Base-by-base conservation (phyloP, 2,329 filamentous ascomycete species). In the Epichloe sp. region DNA sequence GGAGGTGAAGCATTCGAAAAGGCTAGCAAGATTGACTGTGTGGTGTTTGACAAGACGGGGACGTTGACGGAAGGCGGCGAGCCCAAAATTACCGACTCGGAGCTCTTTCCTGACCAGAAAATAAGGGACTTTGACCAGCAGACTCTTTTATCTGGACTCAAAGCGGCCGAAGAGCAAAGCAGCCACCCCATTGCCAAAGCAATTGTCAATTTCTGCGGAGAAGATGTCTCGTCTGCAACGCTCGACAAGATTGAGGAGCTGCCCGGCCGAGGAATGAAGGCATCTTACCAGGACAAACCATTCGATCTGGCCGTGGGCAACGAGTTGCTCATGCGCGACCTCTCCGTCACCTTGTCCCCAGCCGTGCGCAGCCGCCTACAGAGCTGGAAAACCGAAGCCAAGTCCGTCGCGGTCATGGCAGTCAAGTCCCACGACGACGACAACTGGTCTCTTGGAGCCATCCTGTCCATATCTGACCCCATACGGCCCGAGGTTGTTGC, bases 31-130 rank as follows among this genome's bases (percentile, higher is more conserved):
- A 75, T 90, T 44, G 82, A 88, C 63, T 84, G 83, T 49, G 82
- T 93, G 40, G 85, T 93, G 1, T 93, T 94, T 62, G 88, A 94
- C 73, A 93, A 94, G 73, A 94, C 88, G 0, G 88, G 88, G 1
- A 94, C 88, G 0, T 70, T 94, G 52, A 93, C 88, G 0, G 71
- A 84, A 58, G 72, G 85, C 4, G 85, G 84, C 6, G 82, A 87
- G 56, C 85, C 86, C 0, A 78, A 73, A 31, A 81, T 91, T 21
- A 86, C 80, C 0, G 76, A 81, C 56, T 70, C 68, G 11, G 59
- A 65, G 41, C 48, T 76, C 3, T 73, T 71, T 43, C 64, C 65
- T 0, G 66, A 65, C 40, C 55, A 52, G 19, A 49, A 41, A 8
- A 45, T 57, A 7, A 53, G 52, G 26, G 54, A 59, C 10, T 55